phyloP scores from a whole-genome alignment of 2,329 filamentous ascomycete genomes.

The Fusarium siculi region DNA sequence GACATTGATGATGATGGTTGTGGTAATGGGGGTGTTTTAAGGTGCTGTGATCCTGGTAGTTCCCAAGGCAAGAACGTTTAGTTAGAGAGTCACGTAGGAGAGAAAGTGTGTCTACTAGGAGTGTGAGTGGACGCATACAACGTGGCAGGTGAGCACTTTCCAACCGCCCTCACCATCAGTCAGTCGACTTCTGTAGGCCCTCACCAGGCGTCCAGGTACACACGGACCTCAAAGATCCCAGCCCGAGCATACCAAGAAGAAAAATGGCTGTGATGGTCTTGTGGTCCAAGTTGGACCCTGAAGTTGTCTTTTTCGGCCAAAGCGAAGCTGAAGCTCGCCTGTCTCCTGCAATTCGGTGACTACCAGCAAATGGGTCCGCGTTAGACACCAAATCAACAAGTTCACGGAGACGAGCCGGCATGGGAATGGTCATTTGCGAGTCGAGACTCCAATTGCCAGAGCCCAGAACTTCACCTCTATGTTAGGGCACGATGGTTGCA shows the following conservation, averaged over 20 bases:
- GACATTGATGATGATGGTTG: slow-evolving; percentile 29
- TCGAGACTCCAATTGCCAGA: slow-evolving; percentile 13
- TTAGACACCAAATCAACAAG: slow-evolving; percentile 13
- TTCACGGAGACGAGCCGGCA: slow-evolving; percentile 11
- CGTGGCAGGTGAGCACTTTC: slow-evolving; percentile 30
- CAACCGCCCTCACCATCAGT: not conserved
- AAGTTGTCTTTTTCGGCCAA: slow-evolving; percentile 16
- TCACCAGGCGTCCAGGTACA: slow-evolving; percentile 15
- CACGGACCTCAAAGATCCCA: slow-evolving; percentile 13
- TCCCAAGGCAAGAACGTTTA: slow-evolving; percentile 3
- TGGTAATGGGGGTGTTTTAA: slow-evolving; percentile 1
- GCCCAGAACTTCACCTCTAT: slow-evolving; percentile 27
- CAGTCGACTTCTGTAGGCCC: slow-evolving; percentile 10
- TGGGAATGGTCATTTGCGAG: slow-evolving; percentile 9
- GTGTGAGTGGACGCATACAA: slow-evolving; percentile 27
- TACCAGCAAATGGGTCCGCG: slow-evolving; percentile 4
- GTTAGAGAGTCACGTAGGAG: not conserved
- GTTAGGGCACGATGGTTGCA: slow-evolving; percentile 14
- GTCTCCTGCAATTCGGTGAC: not conserved
- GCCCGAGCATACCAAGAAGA: slow-evolving; percentile 1
- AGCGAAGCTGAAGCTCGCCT: slow-evolving; percentile 6
- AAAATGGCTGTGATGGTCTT: slow-evolving; percentile 9
- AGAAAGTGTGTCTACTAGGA: slow-evolving; percentile 3
- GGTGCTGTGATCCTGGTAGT: not conserved
- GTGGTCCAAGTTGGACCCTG: slow-evolving; percentile 31